Evolutionary conservation across 352 stramenopile genomes (phyloP), one percentile per base, ranked within the genome.

Genomic region (Globisporangium carolinianum): DNA sequence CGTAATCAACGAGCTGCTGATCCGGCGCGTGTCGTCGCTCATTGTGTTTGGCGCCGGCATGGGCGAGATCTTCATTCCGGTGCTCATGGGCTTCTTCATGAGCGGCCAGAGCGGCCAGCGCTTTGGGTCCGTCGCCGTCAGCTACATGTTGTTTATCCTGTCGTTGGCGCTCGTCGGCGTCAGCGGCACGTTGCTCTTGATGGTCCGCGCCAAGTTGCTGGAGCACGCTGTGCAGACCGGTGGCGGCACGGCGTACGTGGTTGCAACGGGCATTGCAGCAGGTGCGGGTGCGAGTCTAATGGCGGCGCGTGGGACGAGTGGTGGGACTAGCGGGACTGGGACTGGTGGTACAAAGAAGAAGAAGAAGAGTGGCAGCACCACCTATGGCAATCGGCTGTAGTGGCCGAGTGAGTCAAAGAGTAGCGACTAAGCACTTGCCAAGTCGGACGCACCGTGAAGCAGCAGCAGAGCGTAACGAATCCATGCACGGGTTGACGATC

Each of bases 31-130:
- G 47, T 86, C 75, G 51, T 91, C 80, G 52, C 73, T 93, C n/a
- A 87, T 91, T 50, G 80, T 93, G 36, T 93, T 93, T 68, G 83
- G 80, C 47, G 88, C 75, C 59, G 80, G 82, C 59, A 91, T 89
- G 77, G 83, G 83, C 38, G 83, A 93, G 54, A 67, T 89, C 12
- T 93, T 93, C 53, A 80, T 93, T 54, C 83, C 83, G 2, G 80
- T 93, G 54, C 77, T 89, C 54, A 93, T 91, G 80, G 83, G 83
- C 10, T 93, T 93, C 65, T 93, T 93, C 65, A 93, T 93, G 80
- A 83, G 78, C 60, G 76, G 80, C 39, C 80, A 91, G 65, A 91
- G 80, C 47, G 80, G 80, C 24, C 76, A 88, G 58, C 75, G 73
- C 39, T 89, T 90, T 53, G 80, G 80, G 68, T 73, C 76, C 6